Evolutionary conservation across 2,329 filamentous ascomycete species (phyloP).

Genomic region (Diaporthe batatas): DNA sequence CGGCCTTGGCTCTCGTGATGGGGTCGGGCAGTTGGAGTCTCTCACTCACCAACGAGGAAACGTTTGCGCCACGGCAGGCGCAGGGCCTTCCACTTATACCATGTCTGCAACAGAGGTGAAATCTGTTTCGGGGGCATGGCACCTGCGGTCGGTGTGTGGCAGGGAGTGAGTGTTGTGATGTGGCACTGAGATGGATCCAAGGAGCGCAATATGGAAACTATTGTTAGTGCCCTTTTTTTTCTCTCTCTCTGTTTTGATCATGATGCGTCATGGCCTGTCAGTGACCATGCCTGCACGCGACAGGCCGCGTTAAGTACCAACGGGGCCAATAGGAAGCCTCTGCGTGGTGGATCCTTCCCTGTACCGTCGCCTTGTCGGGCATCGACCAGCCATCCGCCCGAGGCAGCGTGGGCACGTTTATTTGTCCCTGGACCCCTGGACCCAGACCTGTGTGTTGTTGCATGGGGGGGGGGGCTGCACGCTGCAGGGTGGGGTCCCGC

Average conservation of each 20-base stretch:
- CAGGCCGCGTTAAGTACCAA: conserved; percentile 20
- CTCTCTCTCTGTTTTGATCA: neutral
- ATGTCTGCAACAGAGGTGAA: conserved; percentile 57
- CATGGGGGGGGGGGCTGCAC: neutral
- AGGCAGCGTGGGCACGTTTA: neutral
- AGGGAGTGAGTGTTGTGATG: neutral
- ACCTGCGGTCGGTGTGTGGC: conserved; percentile 8
- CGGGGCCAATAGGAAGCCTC: neutral
- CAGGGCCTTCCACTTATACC: conserved; percentile 74
- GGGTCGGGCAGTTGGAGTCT: neutral
- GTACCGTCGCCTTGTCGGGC: conserved; percentile 27
- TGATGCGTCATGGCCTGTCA: conserved; percentile 29
- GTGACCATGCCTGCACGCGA: conserved; percentile 30
- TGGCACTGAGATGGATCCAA: no score
- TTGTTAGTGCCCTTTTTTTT: neutral
- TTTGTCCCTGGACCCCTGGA: conserved; percentile 26
- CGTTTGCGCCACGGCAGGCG: conserved; percentile 74
- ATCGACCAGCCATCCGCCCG: conserved; percentile 21
- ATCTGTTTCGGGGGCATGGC: conserved; percentile 55
- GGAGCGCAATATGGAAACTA: neutral
- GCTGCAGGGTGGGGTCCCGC: no score
- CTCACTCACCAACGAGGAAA: conserved; percentile 69
- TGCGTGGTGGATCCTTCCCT: conserved; percentile 27
- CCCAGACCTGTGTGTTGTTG: conserved; percentile 24
- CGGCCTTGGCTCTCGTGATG: conserved; percentile 8